phyloP scores from a whole-genome alignment of 257 asterid genomes.

The Jacaranda copaia region DNA sequence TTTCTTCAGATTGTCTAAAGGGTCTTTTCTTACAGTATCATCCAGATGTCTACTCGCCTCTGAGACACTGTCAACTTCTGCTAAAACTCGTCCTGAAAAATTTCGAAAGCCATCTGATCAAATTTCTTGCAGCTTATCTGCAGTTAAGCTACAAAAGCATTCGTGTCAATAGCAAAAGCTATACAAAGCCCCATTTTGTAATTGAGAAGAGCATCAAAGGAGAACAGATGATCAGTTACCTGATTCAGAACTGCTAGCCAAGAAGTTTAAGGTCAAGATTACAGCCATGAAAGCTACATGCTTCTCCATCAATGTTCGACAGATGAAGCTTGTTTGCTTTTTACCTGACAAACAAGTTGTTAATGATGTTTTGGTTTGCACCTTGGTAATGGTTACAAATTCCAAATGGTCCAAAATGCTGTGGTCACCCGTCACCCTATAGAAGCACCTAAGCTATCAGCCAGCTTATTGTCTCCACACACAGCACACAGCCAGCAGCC shows the following conservation, averaged over 20 bases:
- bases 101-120: slow-evolving; percentile 30
- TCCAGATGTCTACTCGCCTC: slow-evolving; percentile 30
- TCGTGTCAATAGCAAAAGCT: too few relatives aligned
- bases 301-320: slow-evolving; percentile 32
- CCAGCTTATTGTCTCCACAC: too few relatives aligned
- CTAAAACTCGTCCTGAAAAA: slow-evolving; percentile 55
- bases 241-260: slow-evolving; percentile 26
- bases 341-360: slow-evolving; percentile 36
- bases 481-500: too few relatives aligned
- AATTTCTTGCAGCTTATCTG: slow-evolving; percentile 21
- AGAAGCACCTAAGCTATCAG: too few relatives aligned
- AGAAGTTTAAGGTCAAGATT: slow-evolving; percentile 39
- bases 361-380: too few relatives aligned
- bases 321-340: slow-evolving; percentile 30
- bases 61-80: slow-evolving; percentile 37
- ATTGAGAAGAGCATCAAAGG: not conserved
- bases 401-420: too few relatives aligned
- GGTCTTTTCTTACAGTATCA: slow-evolving; percentile 66
- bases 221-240: slow-evolving; percentile 38
- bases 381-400: too few relatives aligned
- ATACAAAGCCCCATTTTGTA: not conserved
- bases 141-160: not conserved
- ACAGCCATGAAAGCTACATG: slow-evolving; percentile 26
- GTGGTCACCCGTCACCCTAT: too few relatives aligned
- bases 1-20: slow-evolving; percentile 60